phyloP scores from a whole-genome alignment of 2,329 filamentous ascomycete species.

The Periconia macrospinosa region DNA sequence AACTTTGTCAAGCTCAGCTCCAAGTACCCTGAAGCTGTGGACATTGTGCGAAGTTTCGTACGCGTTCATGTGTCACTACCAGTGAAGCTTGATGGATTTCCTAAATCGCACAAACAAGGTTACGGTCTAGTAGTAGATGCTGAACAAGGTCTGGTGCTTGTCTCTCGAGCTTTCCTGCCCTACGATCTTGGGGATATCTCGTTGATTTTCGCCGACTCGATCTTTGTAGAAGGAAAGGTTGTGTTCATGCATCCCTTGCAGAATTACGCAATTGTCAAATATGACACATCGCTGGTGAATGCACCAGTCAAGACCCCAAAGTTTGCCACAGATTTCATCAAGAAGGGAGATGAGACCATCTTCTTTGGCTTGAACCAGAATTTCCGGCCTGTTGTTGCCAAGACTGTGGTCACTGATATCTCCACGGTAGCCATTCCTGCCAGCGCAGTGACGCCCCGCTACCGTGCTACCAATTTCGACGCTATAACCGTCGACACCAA shows the following conservation, averaged over 20 bases:
- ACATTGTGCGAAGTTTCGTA: conserved; percentile 92
- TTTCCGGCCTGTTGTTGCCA: conserved; percentile 86
- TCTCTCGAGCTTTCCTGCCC: conserved; percentile 90
- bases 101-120: conserved; percentile 88
- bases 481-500: conserved; percentile 96
- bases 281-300: conserved; percentile 90
- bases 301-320: conserved; percentile 89
- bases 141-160: conserved; percentile 90
- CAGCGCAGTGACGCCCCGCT: conserved; percentile 86
- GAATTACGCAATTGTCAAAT: conserved; percentile 94
- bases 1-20: conserved; percentile 92
- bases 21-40: conserved; percentile 84
- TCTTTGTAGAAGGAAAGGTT: conserved; percentile 91
- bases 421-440: conserved; percentile 96
- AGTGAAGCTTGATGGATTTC: conserved; percentile 96
- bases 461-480: conserved; percentile 92
- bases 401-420: conserved; percentile 94
- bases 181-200: conserved; percentile 97
- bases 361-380: conserved; percentile 99
- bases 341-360: conserved; percentile 90
- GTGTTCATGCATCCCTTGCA: conserved; percentile 95
- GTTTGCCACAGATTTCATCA: conserved; percentile 78
- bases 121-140: conserved; percentile 98
- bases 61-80: conserved; percentile 92
- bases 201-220: conserved; percentile 93